phyloP scores from a whole-genome alignment of 192 early-diverging fungal species.

The Linnemannia zychae region DNA sequence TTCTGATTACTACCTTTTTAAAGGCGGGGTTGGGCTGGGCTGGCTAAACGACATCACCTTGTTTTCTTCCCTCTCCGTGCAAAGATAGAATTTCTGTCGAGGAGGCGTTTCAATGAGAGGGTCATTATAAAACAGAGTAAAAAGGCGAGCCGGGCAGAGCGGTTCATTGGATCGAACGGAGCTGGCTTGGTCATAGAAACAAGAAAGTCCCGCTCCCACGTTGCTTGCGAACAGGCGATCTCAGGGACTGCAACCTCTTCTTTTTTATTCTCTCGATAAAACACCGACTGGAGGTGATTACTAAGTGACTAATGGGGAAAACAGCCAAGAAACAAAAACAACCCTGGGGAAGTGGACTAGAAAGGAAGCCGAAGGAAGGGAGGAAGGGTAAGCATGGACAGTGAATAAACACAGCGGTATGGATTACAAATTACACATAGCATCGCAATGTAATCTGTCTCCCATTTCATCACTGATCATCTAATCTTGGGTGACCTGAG shows the following conservation, averaged over 20 bases:
- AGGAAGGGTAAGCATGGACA: neutral
- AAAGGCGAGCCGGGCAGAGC: neutral
- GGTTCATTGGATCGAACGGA: neutral
- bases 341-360: neutral
- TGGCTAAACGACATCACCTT: neutral
- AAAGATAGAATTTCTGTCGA: neutral
- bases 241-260: neutral
- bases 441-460: neutral
- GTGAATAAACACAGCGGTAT: neutral
- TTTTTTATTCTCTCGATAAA: no score
- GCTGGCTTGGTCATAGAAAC: neutral
- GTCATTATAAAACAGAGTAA: neutral
- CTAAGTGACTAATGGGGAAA: neutral
- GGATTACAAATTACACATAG: neutral
- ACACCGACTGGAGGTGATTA: neutral
- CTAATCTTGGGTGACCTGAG: neutral
- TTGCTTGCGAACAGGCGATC: neutral
- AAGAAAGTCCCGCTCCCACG: slow-evolving; percentile 6
- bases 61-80: neutral
- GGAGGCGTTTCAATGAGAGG: neutral
- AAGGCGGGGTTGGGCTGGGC: neutral
- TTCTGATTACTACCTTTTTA: neutral
- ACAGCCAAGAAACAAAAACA: neutral
- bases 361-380: neutral
- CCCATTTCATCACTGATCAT: neutral